Evolutionary conservation across 208 protist species (phyloP).

Genomic region (Crithidia acanthocephali): DNA sequence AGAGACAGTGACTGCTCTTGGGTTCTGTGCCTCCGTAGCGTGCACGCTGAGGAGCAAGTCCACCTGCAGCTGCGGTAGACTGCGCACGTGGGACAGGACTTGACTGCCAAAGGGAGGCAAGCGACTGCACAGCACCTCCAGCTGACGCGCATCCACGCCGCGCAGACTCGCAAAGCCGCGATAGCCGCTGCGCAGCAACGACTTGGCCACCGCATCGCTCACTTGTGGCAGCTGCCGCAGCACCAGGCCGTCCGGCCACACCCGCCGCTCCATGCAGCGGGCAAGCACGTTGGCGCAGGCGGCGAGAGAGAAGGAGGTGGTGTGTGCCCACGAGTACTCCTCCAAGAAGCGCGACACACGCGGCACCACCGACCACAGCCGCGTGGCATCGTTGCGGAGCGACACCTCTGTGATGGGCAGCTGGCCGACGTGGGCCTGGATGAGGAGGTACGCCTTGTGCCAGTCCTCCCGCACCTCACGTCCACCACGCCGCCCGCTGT

Average conservation of each 20-base stretch:
- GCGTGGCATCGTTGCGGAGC: slow-evolving; percentile 76
- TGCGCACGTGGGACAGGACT: slow-evolving; percentile 38
- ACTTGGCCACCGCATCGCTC: slow-evolving; percentile 51
- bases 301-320: slow-evolving; percentile 45
- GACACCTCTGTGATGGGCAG: slow-evolving; percentile 67
- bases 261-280: slow-evolving; percentile 73
- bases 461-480: slow-evolving; percentile 87
- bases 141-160: slow-evolving; percentile 45
- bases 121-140: slow-evolving; percentile 71
- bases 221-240: slow-evolving; percentile 79
- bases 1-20: not conserved
- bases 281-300: slow-evolving; percentile 51
- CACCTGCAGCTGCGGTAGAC: slow-evolving; percentile 33
- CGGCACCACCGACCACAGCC: slow-evolving; percentile 69
- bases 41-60: not conserved
- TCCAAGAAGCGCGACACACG: slow-evolving; percentile 68
- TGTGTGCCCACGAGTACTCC: slow-evolving; percentile 59
- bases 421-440: slow-evolving; percentile 73
- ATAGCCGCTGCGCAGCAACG: slow-evolving; percentile 54
- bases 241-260: slow-evolving; percentile 76
- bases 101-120: slow-evolving; percentile 77
- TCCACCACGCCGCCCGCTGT: slow-evolving; percentile 63
- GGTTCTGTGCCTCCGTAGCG: not conserved
- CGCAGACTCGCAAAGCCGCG: slow-evolving; percentile 45
- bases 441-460: slow-evolving; percentile 89